These are phyloP conservation scores for Penicillium verrucosum DNA, from an alignment of 2,329 filamentous ascomycete genomes.

Conservation along the genomic window DNA sequence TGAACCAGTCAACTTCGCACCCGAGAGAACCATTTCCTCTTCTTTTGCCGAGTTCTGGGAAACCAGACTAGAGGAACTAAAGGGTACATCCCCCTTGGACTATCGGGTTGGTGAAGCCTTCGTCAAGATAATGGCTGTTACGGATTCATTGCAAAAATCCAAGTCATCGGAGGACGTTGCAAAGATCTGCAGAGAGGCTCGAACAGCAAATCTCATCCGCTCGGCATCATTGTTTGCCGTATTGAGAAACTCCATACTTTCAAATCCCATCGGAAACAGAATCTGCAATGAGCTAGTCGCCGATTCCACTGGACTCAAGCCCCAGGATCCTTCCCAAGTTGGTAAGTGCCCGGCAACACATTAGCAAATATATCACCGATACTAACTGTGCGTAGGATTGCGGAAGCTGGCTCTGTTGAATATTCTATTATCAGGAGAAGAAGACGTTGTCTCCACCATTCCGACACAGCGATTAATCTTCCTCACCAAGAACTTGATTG, in stretches of 20 bases:
- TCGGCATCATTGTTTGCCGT: slow-evolving; percentile 49
- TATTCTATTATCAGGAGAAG: slow-evolving; percentile 49
- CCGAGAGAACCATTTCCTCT: slow-evolving; percentile 23
- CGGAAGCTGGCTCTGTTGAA: slow-evolving; percentile 55
- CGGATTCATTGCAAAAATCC: slow-evolving; percentile 23
- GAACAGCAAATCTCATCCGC: slow-evolving; percentile 44
- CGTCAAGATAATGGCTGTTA: slow-evolving; percentile 38
- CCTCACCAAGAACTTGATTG: slow-evolving; percentile 72
- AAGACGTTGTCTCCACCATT: slow-evolving; percentile 48
- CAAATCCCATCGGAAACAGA: slow-evolving; percentile 48
- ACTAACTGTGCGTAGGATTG: slow-evolving; percentile 37
- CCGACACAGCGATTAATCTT: slow-evolving; percentile 70
- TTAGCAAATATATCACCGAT: neutral
- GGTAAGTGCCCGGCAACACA: slow-evolving; percentile 30
- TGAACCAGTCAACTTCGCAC: slow-evolving; percentile 10
- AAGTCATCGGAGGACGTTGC: slow-evolving; percentile 33
- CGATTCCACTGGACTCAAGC: slow-evolving; percentile 55
- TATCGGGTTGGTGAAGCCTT: slow-evolving; percentile 44
- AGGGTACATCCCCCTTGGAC: slow-evolving; percentile 30
- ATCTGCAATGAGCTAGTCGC: slow-evolving; percentile 61
- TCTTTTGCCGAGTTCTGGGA: slow-evolving; percentile 34
- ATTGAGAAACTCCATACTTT: slow-evolving; percentile 49
- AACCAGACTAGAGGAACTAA: slow-evolving; percentile 30
- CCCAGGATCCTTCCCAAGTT: slow-evolving; percentile 42
- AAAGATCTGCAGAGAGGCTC: slow-evolving; percentile 35